Evolutionary conservation across 2,329 filamentous ascomycete species (phyloP), one percentile per base, ranked within the genome.

Genomic region (Paecilomyces formosus): DNA sequence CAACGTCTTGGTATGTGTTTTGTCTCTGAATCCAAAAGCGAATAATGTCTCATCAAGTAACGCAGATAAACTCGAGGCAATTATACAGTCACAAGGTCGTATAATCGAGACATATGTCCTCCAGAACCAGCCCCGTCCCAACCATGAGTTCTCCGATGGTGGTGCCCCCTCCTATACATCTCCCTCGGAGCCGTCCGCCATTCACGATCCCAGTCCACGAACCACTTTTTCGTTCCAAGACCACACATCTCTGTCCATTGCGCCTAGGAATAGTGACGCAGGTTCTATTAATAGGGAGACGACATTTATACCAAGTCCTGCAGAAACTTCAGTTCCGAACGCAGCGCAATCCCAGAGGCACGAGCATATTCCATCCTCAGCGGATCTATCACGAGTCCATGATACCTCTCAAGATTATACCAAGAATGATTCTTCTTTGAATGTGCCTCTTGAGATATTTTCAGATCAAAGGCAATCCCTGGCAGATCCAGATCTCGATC

Each of bases 11-110:
- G 75, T 77, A 68, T 53, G 68, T 58, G 5, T 4, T 4, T 6
- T 18, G 3, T 11, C 22, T 55, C 5, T 35, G 5, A n/a, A n/a
- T 30, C 7, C 31, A 33, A 15, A 30, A n/a, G 18, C 5, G 18
- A 15, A 51, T n/a, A 50, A n/a, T 6, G 22, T 60, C 26, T 58
- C n/a, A 45, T 11, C 5, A 35, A 60, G 30, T 8, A 13, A n/a
- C 9, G 28, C 49, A 76, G 87, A 90, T 67, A 82, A 83, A 65
- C 78, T 90, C 12, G 87, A 90, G 70, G 82, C 85, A 58, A 83
- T 88, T 52, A 75, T 90, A 54, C 80, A 83, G 56, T 78, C 82
- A 0, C 88, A 90, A 72, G 82, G 85, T 54, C 85, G 86, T 62
- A 85, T 89, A 54, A 77, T 90, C 2, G 84, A 88, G 63, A 79